Evolutionary conservation across 1,139 yeast species (phyloP).

Genomic region (Candida anutae): DNA sequence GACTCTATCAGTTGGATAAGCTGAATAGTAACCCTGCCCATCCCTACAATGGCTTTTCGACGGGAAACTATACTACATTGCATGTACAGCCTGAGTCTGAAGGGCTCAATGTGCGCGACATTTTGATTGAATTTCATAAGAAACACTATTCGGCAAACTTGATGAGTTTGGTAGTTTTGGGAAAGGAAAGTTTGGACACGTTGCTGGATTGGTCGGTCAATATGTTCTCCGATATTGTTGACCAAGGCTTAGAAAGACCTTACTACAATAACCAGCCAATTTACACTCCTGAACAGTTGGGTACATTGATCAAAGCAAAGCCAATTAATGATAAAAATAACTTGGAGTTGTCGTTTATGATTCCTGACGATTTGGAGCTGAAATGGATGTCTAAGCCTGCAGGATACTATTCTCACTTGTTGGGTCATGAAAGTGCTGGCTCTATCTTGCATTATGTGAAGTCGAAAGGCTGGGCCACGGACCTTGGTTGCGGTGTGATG

Average conservation of each 20-base stretch:
- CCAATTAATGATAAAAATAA: slow-evolving; percentile 78
- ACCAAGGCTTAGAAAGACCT: slow-evolving; percentile 47
- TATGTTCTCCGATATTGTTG: slow-evolving; percentile 58
- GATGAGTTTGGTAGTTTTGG: slow-evolving; percentile 81
- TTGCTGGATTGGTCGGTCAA: slow-evolving; percentile 63
- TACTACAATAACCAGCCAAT: slow-evolving; percentile 29
- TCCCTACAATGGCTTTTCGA: slow-evolving; percentile 69
- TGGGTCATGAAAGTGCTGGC: slow-evolving; percentile 91
- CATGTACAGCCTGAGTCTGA: slow-evolving; percentile 44
- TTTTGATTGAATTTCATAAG: slow-evolving; percentile 54
- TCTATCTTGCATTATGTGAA: slow-evolving; percentile 68
- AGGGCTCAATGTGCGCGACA: slow-evolving; percentile 57
- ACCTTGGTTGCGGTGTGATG: slow-evolving; percentile 66
- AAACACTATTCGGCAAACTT: slow-evolving; percentile 64
- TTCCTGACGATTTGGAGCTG: slow-evolving; percentile 63
- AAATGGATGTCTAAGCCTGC: slow-evolving; percentile 66
- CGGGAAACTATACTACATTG: slow-evolving; percentile 61
- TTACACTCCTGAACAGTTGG: slow-evolving; percentile 37
- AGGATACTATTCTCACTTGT: slow-evolving; percentile 64
- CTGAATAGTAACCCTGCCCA: slow-evolving; percentile 62
- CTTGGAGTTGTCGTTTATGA: slow-evolving; percentile 58
- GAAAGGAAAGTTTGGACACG: slow-evolving; percentile 70
- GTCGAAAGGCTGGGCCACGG: slow-evolving; percentile 70
- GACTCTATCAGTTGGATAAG: slow-evolving; percentile 79
- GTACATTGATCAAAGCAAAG: slow-evolving; percentile 54